Conservation (phyloP, 257 asterid genomes). For the Eucommia ulmoides region DNA sequence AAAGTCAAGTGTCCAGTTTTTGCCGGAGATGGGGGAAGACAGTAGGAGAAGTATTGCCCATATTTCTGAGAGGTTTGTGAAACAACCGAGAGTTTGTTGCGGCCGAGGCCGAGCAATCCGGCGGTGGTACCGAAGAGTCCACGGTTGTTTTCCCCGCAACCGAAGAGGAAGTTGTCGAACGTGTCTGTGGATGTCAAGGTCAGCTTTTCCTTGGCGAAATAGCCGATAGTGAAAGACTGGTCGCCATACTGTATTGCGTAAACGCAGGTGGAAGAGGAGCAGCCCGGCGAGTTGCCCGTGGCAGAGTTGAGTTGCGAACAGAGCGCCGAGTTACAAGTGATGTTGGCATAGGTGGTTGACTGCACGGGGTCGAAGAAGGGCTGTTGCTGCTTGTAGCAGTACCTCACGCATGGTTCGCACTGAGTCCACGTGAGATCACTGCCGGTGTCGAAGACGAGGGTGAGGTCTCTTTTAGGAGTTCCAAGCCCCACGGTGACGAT, state of each 20-base stretch:
- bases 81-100: not conserved
- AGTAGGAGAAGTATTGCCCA: not conserved
- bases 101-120: conserved; percentile 2
- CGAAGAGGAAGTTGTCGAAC: not conserved
- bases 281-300: not conserved
- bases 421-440: conserved; percentile 88
- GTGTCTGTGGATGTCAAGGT: not conserved
- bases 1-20: not conserved
- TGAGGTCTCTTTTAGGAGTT: conserved; percentile 28
- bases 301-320: not conserved
- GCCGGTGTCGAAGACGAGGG: conserved; percentile 68
- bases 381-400: conserved; percentile 26
- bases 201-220: not conserved
- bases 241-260: not conserved
- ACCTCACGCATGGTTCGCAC: conserved; percentile 42
- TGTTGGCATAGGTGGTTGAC: not conserved
- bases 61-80: not conserved
- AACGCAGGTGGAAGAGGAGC: not conserved
- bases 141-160: not conserved
- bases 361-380: not conserved
- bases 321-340: not conserved
- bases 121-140: not conserved
- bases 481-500: conserved; percentile 55
- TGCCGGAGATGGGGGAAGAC: not conserved
- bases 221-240: not conserved